A percentile compares a stretch with the other conserved stretches of the same genome.
Conservation (phyloP, 208 protist genomes). For the Novymonas esmeraldas region DNA sequence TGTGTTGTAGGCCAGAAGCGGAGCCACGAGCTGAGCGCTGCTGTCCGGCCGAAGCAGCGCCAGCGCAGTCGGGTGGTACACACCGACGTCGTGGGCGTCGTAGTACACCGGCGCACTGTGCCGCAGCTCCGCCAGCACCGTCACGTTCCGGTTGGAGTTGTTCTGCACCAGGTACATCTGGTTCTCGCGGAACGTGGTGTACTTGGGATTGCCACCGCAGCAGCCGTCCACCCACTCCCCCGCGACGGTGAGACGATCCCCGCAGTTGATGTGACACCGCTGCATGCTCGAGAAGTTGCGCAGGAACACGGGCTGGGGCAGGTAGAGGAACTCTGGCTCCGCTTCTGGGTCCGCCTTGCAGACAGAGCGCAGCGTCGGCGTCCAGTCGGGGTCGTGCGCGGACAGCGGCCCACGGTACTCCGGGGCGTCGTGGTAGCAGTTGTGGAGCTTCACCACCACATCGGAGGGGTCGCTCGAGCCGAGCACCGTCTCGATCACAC, state of each 20-base stretch:
- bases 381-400: slow-evolving; percentile 48
- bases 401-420: slow-evolving; percentile 55
- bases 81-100: slow-evolving; percentile 55
- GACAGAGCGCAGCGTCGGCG: slow-evolving; percentile 41
- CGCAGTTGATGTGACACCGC: slow-evolving; percentile 80
- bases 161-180: slow-evolving; percentile 85
- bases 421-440: slow-evolving; percentile 51
- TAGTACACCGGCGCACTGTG: slow-evolving; percentile 52
- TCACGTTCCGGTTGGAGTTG: slow-evolving; percentile 55
- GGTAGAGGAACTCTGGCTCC: slow-evolving; percentile 51
- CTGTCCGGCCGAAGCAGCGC: slow-evolving; percentile 51
- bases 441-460: slow-evolving; percentile 70
- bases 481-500: slow-evolving; percentile 57
- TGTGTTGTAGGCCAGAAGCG: slow-evolving; percentile 72
- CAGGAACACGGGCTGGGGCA: slow-evolving; percentile 70
- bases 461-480: slow-evolving; percentile 42
- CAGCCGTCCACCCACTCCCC: slow-evolving; percentile 53
- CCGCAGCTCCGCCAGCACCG: slow-evolving; percentile 66
- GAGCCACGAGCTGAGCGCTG: slow-evolving; percentile 36
- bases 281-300: slow-evolving; percentile 78
- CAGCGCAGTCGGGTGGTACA: slow-evolving; percentile 74
- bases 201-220: slow-evolving; percentile 69
- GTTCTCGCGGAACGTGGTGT: slow-evolving; percentile 80
- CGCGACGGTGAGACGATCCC: slow-evolving; percentile 57
- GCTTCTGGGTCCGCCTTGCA: slow-evolving; percentile 50